Evolutionary conservation across 257 asterid genomes (phyloP), one percentile per base, ranked within the genome.

Genomic region (Mentha longifolia): DNA sequence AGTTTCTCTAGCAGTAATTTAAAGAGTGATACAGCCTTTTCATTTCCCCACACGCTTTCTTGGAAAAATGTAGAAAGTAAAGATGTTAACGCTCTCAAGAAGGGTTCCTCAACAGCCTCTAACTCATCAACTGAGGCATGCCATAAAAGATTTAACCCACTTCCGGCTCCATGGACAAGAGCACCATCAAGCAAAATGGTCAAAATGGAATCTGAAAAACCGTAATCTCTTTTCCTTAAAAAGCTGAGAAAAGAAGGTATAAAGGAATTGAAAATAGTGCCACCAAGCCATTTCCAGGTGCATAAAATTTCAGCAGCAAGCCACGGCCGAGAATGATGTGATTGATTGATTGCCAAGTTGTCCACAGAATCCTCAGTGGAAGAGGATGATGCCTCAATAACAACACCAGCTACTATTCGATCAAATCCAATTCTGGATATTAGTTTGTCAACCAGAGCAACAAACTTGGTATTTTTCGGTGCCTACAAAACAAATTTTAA

Each of bases 241-340:
- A 86, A 89, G 47, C 76, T 69, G 63, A 83, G 70, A 37, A 95
- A 84, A 56, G 84, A 75, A 56, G 96, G 94, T 45, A 95, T 67
- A 78, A 95, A 88, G 35, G 98, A 80, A 73, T 85, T 73, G 77
- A 78, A 74, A 75, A 85, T 96, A 82, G 80, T 82, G 74, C 98
- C 97, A 49, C 94, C 89, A 73, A 76, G 80, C 99, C 99, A 95
- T 71, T 87, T 83, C 98, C 98, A 89, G 49, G 98, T 78, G 89
- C 99, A 95, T 68, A 95, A 85, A 56, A 95, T 83, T 82, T 95
- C 99, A 72, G 89, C 98, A 64, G 97, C 99, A 80, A 95, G 97
- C 99, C 99, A 95, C 65, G 98, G 89, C 51, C 99, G 95, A 70
- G 95, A 74, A 83, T 80, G 76, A 31, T 70, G 85, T 75, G 78